phyloP scores from a whole-genome alignment of 2,329 filamentous ascomycete species.

The Amauroascus niger region DNA sequence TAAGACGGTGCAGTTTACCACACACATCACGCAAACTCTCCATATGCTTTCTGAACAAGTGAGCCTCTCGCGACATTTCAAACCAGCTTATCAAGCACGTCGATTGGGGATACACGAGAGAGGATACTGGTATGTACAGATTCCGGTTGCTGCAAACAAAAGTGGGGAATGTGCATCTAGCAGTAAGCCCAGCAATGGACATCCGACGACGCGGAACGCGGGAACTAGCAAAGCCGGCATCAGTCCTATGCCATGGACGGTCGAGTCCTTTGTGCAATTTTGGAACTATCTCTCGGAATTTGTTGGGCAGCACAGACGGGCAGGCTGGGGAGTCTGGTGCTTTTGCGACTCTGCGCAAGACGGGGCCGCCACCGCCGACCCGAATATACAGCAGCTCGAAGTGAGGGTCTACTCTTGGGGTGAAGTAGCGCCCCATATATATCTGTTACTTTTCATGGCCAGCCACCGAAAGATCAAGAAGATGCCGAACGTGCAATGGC shows the following conservation, averaged over 20 bases:
- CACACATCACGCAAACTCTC: constrained; percentile 50
- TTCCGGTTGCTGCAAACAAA: constrained; percentile 43
- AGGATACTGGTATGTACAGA: constrained; percentile 63
- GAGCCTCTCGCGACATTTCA: constrained; percentile 41
- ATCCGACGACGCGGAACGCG: constrained; percentile 55
- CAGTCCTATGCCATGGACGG: constrained; percentile 25
- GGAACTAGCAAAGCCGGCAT: constrained; percentile 34
- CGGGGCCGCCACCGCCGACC: not conserved
- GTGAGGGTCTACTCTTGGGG: constrained; percentile 72
- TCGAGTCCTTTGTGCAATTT: constrained; percentile 30
- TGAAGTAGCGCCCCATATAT: constrained; percentile 60
- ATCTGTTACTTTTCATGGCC: constrained; percentile 63
- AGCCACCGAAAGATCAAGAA: constrained; percentile 52
- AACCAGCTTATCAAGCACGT: constrained; percentile 42
- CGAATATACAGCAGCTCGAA: constrained; percentile 25
- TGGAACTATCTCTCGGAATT: constrained; percentile 36
- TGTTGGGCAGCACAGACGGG: constrained; percentile 31
- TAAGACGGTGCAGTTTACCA: constrained; percentile 33
- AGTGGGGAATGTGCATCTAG: not conserved
- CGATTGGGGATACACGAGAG: constrained; percentile 54
- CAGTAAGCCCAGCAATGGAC: constrained; percentile 30
- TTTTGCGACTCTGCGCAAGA: constrained; percentile 22
- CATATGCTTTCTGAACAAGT: constrained; percentile 46
- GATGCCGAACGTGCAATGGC: constrained; percentile 53
- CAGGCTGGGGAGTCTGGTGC: constrained; percentile 41